Percentiles rank a stretch among this genome's conserved stretches.
Conservation (phyloP, 2,329 filamentous ascomycete species). For the Aspergillus neotritici region DNA sequence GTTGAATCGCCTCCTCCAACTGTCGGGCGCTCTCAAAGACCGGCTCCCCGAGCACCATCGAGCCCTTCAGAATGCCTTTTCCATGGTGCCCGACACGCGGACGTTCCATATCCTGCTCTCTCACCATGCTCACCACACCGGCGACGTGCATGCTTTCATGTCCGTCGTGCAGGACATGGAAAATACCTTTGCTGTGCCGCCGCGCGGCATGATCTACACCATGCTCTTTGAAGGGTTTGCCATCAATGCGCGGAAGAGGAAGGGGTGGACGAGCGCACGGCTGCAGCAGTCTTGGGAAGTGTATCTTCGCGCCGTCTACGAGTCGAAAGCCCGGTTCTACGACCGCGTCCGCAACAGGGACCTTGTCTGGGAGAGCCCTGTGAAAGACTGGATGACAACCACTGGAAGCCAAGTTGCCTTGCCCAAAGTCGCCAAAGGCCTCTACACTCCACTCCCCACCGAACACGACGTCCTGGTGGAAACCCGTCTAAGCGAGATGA, state of each 20-base stretch:
- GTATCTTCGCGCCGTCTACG: conserved; percentile 47
- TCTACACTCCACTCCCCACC: conserved; percentile 25
- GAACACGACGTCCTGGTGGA: not conserved
- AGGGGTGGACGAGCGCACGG: conserved; percentile 66
- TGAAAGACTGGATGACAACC: conserved; percentile 11
- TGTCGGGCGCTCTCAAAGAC: conserved; percentile 39
- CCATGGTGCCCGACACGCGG: conserved; percentile 65
- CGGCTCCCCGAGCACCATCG: conserved; percentile 52
- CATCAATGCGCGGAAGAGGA: conserved; percentile 61
- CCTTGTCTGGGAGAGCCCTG: conserved; percentile 28
- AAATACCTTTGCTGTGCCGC: conserved; percentile 56
- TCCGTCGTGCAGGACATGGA: conserved; percentile 75
- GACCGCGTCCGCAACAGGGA: conserved; percentile 11
- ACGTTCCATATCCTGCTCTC: conserved; percentile 77
- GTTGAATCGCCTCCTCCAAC: conserved; percentile 46
- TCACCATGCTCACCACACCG: conserved; percentile 62
- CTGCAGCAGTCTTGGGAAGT: conserved; percentile 64
- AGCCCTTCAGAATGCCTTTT: conserved; percentile 59
- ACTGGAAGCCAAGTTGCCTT: conserved; percentile 5
- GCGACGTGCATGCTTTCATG: conserved; percentile 66
- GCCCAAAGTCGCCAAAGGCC: conserved; percentile 9
- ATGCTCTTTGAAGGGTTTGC: conserved; percentile 78
- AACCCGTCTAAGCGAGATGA: not conserved
- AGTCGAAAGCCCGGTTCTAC: conserved; percentile 28
- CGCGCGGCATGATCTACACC: conserved; percentile 73